Base-by-base conservation (phyloP, 352 stramenopile species). In the Pythium aphanidermatum region DNA sequence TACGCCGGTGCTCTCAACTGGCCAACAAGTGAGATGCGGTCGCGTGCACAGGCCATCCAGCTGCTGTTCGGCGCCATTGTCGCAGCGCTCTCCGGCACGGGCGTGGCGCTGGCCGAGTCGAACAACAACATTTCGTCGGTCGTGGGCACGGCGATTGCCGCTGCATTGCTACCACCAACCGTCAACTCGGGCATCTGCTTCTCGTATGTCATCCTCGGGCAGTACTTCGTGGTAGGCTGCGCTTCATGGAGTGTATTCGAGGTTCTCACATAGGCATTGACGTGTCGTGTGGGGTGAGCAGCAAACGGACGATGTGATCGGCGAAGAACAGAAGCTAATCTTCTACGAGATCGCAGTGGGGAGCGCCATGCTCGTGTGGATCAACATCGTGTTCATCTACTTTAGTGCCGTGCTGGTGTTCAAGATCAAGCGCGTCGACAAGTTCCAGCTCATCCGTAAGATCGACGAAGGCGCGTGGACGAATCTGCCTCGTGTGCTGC, bases 311-410 rank as follows among this genome's bases (percentile, higher is more conserved):
- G 73, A 90, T 44, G 58, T 79, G 20, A 83, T 90, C 8, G 78
- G 78, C 35, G 78, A 90, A 55, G 78, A 90, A 50, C 73, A 91
- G 42, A 88, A 86, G 33, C 64, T 87, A 29, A 69, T 92, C 21
- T 94, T 92, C 55, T 89, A 88, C 30, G 82, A 94, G 48, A 94
- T 94, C 34, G 79, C 82, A 14, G 75, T 91, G 19, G 82, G 76
- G 7, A 94, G 79, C 42, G 60, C 71, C 24, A 71, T 92, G 66
- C 72, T 94, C 3, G 51, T 92, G 48, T 91, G 79, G 79, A 89
- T 94, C 44, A 94, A 94, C 47, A 74, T 93, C 26, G 60, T 90
- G 56, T 86, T 93, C 45, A 93, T 93, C 49, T 93, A 93, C 63
- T 63, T 90, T 39, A 86, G 75, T 21, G 82, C 82, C 20, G 79